phyloP scores from a whole-genome alignment of 139 green algal genomes.

The Chlorella vulgaris region DNA sequence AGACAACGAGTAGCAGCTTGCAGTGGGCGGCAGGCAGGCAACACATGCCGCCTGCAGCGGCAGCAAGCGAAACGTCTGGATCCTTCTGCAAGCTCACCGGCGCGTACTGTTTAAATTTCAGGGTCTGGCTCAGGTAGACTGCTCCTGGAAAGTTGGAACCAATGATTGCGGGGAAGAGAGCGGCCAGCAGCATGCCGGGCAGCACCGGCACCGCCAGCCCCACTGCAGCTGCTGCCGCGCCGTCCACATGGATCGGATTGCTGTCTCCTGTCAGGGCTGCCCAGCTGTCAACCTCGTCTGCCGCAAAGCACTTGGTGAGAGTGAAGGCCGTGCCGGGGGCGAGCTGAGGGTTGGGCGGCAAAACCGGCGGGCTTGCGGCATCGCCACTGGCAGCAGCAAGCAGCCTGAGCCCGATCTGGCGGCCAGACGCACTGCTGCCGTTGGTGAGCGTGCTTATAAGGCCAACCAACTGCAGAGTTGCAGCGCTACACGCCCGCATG shows the following conservation, averaged over 20 bases:
- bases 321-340: not conserved
- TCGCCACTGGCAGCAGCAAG: not conserved
- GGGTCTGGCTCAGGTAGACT: slow-evolving; percentile 70
- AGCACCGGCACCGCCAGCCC: slow-evolving; percentile 53
- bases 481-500: not conserved
- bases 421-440: not conserved
- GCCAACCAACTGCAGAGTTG: not conserved
- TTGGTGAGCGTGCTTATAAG: not conserved
- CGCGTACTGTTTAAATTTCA: slow-evolving; percentile 63
- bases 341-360: not conserved
- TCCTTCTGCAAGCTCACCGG: too few relatives aligned
- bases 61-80: too few relatives aligned
- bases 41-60: too few relatives aligned
- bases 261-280: slow-evolving; percentile 62
- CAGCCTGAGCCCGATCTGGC: not conserved
- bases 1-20: not conserved
- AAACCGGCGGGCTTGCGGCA: not conserved
- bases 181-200: slow-evolving; percentile 76
- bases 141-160: slow-evolving; percentile 66
- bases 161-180: slow-evolving; percentile 81
- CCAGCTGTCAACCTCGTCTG: slow-evolving; percentile 57
- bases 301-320: slow-evolving; percentile 41
- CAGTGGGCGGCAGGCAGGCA: not conserved
- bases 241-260: slow-evolving; percentile 62
- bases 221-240: slow-evolving; percentile 26